Percentiles rank a stretch among this genome's conserved stretches.
Conservation (phyloP, 2,329 filamentous ascomycete species). For the Rhexocercosporidium sp. region DNA sequence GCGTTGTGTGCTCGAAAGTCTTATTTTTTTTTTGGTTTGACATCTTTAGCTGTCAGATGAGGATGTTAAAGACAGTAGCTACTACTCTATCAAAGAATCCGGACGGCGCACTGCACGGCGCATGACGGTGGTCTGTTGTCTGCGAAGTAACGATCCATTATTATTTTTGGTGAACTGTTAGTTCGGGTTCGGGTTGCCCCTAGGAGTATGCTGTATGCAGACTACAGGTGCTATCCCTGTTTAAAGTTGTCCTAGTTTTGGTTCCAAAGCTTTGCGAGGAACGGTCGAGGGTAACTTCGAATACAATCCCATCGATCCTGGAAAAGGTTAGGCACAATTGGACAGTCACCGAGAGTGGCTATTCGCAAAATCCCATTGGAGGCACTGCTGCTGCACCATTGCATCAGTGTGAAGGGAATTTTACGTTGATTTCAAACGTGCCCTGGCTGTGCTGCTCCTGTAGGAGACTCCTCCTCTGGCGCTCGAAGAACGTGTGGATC, state of each 20-base stretch:
- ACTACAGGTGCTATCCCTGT: neutral
- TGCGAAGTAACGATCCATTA: neutral
- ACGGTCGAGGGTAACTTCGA: neutral
- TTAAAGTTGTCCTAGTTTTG: neutral
- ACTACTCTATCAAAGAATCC: neutral
- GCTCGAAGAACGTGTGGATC: neutral
- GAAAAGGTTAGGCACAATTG: neutral
- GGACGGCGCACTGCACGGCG: neutral
- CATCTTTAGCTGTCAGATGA: neutral
- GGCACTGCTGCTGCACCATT: neutral
- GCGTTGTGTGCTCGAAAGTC: neutral
- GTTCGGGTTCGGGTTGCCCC: neutral
- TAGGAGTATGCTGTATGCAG: neutral
- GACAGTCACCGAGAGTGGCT: neutral
- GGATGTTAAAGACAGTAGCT: neutral
- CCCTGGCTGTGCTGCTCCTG: slow-evolving; percentile 8
- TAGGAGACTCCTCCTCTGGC: neutral
- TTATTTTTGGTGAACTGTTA: neutral
- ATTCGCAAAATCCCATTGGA: neutral
- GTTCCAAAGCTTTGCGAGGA: neutral
- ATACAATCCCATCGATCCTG: neutral
- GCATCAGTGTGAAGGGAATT: neutral
- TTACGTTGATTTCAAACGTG: neutral
- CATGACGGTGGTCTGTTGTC: neutral
- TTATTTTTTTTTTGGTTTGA: neutral